Conservation (phyloP, 805 yeast species). For the Saturnispora gosingensis region DNA sequence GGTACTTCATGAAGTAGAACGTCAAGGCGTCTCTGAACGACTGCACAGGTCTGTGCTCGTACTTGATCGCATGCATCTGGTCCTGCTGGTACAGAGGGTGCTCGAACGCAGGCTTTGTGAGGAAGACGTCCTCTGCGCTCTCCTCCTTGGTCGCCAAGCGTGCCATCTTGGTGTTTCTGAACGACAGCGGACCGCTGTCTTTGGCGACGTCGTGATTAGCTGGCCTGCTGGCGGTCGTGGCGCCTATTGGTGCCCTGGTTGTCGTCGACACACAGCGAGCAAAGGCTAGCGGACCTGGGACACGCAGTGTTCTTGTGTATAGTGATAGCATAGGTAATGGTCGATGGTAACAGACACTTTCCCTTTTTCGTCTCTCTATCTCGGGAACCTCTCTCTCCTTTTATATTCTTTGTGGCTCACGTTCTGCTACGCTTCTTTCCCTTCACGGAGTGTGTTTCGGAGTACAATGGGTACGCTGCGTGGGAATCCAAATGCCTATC, state of each 20-base stretch:
- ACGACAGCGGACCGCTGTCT: background rate
- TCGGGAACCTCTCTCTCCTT: background rate
- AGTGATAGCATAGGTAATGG: background rate
- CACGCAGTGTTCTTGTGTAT: background rate
- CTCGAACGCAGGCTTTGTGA: conserved; percentile 30
- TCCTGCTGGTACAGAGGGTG: conserved; percentile 33
- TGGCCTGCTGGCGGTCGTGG: conserved; percentile 1
- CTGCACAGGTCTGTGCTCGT: conserved; percentile 44
- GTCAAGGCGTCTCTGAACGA: conserved; percentile 46
- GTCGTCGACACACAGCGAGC: background rate
- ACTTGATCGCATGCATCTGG: conserved; percentile 34
- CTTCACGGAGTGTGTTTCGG: background rate
- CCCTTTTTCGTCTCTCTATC: too few relatives aligned
- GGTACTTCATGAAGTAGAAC: conserved; percentile 33
- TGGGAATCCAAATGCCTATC: background rate
- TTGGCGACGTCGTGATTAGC: background rate
- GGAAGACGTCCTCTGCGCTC: conserved; percentile 12
- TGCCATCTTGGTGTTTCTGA: conserved; percentile 12
- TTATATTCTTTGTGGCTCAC: too few relatives aligned
- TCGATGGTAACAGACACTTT: background rate
- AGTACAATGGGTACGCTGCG: background rate
- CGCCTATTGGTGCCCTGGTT: background rate
- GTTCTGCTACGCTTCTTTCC: background rate
- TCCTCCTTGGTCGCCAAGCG: conserved; percentile 10
- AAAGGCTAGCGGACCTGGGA: background rate